A percentile compares a stretch with the other conserved stretches of the same genome.
phyloP scores from a whole-genome alignment of 164 flowering plant genomes.

The Brasenia schreberi region DNA sequence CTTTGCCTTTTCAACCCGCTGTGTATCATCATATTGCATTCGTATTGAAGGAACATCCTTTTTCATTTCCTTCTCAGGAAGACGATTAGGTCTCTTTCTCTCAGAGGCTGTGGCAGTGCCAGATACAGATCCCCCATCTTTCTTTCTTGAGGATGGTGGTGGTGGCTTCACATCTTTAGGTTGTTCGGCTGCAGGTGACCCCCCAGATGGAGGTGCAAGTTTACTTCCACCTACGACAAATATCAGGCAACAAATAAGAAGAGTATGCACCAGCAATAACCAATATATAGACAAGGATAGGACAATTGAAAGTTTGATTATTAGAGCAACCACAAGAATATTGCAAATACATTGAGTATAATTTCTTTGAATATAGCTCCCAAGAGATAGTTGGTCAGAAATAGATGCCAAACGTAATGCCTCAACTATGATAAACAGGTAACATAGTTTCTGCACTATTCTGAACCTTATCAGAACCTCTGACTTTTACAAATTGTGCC shows the following conservation, averaged over 20 bases:
- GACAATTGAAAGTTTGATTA: too few relatives aligned
- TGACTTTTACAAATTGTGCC: too few relatives aligned
- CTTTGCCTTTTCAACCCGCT: constrained; percentile 82
- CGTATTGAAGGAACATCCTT: constrained; percentile 75
- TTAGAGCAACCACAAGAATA: too few relatives aligned
- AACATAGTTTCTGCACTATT: too few relatives aligned
- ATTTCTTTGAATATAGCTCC: too few relatives aligned
- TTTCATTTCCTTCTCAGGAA: constrained; percentile 74
- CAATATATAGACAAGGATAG: too few relatives aligned
- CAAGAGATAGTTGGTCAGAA: too few relatives aligned
- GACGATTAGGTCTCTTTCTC: constrained; percentile 56
- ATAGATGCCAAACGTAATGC: too few relatives aligned
- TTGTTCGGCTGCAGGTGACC: constrained; percentile 18
- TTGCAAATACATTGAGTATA: too few relatives aligned
- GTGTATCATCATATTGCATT: constrained; percentile 66
- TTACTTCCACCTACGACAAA: constrained; percentile 17
- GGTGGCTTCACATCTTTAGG: constrained; percentile 34
- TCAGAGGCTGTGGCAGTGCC: constrained; percentile 35
- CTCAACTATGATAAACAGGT: too few relatives aligned
- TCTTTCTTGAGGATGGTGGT: constrained; percentile 27
- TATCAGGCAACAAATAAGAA: background rate
- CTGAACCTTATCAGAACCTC: too few relatives aligned
- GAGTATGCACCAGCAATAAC: too few relatives aligned
- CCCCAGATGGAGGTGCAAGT: constrained; percentile 26
- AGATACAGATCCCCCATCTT: constrained; percentile 30